Evolutionary conservation across 164 flowering plant species (phyloP), one percentile per base, ranked within the genome.

Genomic region (Litsea cubeba): DNA sequence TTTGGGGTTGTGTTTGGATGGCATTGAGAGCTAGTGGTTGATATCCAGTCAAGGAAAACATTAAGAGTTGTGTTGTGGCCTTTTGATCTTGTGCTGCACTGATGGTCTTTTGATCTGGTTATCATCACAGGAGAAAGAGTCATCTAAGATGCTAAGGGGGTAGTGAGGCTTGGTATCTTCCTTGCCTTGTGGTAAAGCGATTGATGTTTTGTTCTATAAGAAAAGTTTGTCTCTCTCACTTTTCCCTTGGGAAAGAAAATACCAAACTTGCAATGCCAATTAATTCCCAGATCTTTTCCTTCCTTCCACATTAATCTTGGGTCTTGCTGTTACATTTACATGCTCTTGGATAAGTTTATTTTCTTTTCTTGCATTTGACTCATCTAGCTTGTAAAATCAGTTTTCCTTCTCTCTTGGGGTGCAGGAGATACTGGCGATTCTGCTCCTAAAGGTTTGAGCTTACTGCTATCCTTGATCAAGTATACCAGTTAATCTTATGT

Each of bases 121-220:
- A 25, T 74, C 30, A 5, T 26, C 65, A 76, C 20, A 64, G 57
- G 30, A 50, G 22, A 40, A 67, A 76, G 77, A 72, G 73, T 28
- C 67, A 23, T 25, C 62, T 68, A 51, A 71, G 85, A 76, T 81
- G 74, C 77, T 65, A 81, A 70, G 64, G n/a, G 81, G 76, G 75
- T 76, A 78, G 82, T 77, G 80, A 86, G 85, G 95, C 88, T 87
- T 84, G 88, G 95, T 81, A 90, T 91, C 92, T 91, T 82, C 88
- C 75, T 89, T 91, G 75, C 87, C 92, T 82, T 62, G 54, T 63
- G n/a, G 65, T 78, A 85, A 88, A 91, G 90, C 81, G 24, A 77
- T 14, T 54, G 62, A 63, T 73, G 62, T 64, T 30, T 79, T 72
- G 67, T 66, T 76, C 11, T 72, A 40, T 50, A 22, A 23, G 28